Conservation (phyloP, 2,329 filamentous ascomycete genomes). For the Neopestalotiopsis rosae region DNA sequence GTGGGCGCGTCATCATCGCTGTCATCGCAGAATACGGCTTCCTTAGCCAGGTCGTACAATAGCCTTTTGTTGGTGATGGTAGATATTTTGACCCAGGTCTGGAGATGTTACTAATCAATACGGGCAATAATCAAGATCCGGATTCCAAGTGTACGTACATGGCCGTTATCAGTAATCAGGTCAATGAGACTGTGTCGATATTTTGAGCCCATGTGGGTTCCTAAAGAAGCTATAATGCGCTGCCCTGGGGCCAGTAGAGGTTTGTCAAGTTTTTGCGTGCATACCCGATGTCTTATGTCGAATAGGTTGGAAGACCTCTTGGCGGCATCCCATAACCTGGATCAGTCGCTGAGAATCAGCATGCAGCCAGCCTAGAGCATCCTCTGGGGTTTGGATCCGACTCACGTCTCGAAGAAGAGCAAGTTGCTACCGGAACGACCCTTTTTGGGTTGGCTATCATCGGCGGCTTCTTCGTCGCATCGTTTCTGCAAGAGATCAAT, state of each 20-base stretch:
- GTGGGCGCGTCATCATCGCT: conserved; percentile 29
- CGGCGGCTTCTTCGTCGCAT: background rate
- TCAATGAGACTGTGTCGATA: conserved; percentile 33
- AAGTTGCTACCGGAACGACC: conserved; percentile 28
- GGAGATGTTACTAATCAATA: background rate
- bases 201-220: conserved; percentile 28
- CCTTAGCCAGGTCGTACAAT: conserved; percentile 37
- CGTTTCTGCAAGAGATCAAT: conserved; percentile 12
- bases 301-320: conserved; percentile 35
- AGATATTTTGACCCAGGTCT: conserved; percentile 39
- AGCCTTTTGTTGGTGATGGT: conserved; percentile 37
- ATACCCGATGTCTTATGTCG: conserved; percentile 33
- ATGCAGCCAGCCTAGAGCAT: background rate
- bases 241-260: conserved; percentile 34
- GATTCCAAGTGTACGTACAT: background rate
- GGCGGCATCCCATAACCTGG: conserved; percentile 37
- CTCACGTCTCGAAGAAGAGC: conserved; percentile 5
- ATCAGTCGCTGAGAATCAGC: conserved; percentile 9
- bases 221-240: conserved; percentile 34
- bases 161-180: conserved; percentile 35
- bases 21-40: conserved; percentile 35
- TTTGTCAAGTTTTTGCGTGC: conserved; percentile 28
- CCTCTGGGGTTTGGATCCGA: background rate
- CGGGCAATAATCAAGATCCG: background rate
- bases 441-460: background rate